Percentiles rank a stretch among this genome's conserved stretches.
phyloP scores from a whole-genome alignment of 2,329 filamentous ascomycete genomes.

The Aureobasidium sp. region DNA sequence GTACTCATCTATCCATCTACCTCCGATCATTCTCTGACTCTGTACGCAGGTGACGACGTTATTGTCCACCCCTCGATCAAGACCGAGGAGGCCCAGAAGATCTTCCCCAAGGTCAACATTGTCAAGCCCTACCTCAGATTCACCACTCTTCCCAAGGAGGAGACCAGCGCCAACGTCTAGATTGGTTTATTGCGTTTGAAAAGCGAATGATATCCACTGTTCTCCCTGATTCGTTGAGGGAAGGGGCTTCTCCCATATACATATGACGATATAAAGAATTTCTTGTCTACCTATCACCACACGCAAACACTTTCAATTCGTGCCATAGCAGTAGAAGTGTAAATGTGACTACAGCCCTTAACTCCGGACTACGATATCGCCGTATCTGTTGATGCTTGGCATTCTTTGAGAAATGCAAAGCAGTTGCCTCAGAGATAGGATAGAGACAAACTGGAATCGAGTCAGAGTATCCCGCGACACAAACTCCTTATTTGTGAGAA shows the following conservation, averaged over 20 bases:
- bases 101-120: constrained; percentile 54
- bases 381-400: constrained; percentile 7
- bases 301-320: neutral
- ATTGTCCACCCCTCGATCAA: constrained; percentile 55
- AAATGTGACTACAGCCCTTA: neutral
- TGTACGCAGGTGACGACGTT: constrained; percentile 24
- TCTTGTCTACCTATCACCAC: neutral
- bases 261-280: constrained; percentile 14
- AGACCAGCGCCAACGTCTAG: constrained; percentile 44
- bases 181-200: constrained; percentile 6
- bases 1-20: constrained; percentile 26
- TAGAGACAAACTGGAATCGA: neutral
- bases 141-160: constrained; percentile 52
- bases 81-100: constrained; percentile 51
- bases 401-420: constrained; percentile 1
- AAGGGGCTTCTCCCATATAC: neutral
- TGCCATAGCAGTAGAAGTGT: neutral
- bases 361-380: neutral
- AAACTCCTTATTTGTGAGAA: neutral
- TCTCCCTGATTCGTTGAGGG: neutral
- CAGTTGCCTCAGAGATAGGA: constrained; percentile 1
- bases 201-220: constrained; percentile 12
- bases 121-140: constrained; percentile 58
- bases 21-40: constrained; percentile 20
- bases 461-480: neutral